Base-by-base conservation (phyloP, 1,284 basidiomycete species). In the Austropuccinia psidii region DNA sequence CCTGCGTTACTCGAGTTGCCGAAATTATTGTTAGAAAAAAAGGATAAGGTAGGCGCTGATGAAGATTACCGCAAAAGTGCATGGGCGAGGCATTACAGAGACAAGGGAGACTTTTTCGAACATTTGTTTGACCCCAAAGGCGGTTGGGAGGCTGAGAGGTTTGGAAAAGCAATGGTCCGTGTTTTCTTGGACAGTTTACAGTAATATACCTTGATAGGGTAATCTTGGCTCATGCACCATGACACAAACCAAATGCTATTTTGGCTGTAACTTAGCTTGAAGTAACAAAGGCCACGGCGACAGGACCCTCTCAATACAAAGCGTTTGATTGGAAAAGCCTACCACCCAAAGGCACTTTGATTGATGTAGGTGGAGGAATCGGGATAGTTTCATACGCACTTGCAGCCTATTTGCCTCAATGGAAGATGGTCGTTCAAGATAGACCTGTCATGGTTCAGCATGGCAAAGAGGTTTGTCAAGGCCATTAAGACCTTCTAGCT, bases 371-470 rank as follows among this genome's bases (percentile, higher is more conserved):
- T 21, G 58, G 58, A 17, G 58, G 58, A 39, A 27, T 61, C 31
- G 58, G 58, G 27, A 39, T 27, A 39, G 58, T 43, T 21, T 37
- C 58, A 24, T 61, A 61, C 31, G 37, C 33, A 29, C 4, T 61
- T 29, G 41, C 39, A 27, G 29, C 35, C 31, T 37, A 61, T 39
- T 27, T 61, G 41, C 58, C 58, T 17, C 39, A 17, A 45, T 61
- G 58, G 39, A 61, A 61, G n/a, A 43, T 61, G 13, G 39, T 61
- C 17, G 58, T 61, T 17, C 58, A 61, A 24, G 58, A 61, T 61
- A 37, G 58, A 8, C 33, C 58, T 43, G 58, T 43, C 39, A 43
- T 61, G 19, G 39, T 61, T 24, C 19, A 45, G 27, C 5, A 43
- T 24, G 58, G 39, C n/a, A 11, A 61, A 61, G 58, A 43, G 31